Evolutionary conservation across 768 basidiomycete genomes (phyloP).

Genomic region (Tylopilus felleus): DNA sequence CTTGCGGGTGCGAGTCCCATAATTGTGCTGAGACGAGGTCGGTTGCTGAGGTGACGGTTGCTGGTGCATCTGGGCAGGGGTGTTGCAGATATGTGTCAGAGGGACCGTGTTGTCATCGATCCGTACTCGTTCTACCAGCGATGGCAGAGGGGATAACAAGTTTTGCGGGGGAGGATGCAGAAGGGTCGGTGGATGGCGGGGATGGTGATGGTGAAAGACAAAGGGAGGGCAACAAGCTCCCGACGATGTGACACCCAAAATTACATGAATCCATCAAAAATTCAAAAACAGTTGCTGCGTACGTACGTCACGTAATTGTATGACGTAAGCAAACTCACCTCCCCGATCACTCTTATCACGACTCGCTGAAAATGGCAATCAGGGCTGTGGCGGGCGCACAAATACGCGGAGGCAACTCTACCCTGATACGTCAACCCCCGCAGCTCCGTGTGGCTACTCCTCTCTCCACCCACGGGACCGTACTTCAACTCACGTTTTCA

Average conservation of each 20-base stretch:
- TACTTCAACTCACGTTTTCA: no score
- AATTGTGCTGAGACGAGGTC: constrained; percentile 33
- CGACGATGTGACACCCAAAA: constrained; percentile 29
- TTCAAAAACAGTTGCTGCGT: constrained; percentile 33
- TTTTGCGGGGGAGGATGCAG: constrained; percentile 5
- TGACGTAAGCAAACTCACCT: constrained; percentile 23
- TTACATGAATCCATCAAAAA: constrained; percentile 32
- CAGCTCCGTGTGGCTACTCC: no score
- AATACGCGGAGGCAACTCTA: neutral
- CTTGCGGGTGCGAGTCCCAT: constrained; percentile 55
- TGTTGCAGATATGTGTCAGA: constrained; percentile 15
- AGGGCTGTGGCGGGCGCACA: neutral
- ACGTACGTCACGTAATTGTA: constrained; percentile 28
- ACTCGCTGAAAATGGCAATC: neutral
- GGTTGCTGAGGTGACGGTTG: constrained; percentile 8
- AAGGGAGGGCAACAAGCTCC: constrained; percentile 23
- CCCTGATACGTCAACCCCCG: neutral
- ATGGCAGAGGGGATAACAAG: constrained; percentile 7
- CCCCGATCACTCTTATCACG: constrained; percentile 17
- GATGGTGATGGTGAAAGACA: constrained; percentile 31
- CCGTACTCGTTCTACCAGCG: constrained; percentile 28
- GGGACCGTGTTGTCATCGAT: constrained; percentile 19
- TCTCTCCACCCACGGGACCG: no score
- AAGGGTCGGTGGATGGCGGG: constrained; percentile 11
- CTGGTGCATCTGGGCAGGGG: constrained; percentile 12